Conservation (phyloP, 2,329 filamentous ascomycete species). For the Stagonosporopsis tanaceti region DNA sequence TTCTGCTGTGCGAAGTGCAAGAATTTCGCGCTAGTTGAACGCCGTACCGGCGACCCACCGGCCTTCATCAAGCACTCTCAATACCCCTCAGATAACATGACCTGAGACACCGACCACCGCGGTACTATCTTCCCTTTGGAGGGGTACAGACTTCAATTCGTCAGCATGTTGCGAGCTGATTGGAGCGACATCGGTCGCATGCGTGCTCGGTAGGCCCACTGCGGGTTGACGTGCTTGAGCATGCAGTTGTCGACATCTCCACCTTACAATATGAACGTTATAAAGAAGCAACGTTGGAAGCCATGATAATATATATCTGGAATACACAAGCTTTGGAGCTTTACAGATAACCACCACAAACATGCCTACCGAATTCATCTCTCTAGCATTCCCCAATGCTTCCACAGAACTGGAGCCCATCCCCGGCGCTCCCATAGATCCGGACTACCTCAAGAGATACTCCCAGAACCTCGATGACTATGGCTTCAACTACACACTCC, state of each 20-base stretch:
- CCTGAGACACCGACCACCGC: constrained; percentile 11
- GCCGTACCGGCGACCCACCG: constrained; percentile 10
- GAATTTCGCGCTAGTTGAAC: constrained; percentile 15
- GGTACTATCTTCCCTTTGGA: constrained; percentile 1
- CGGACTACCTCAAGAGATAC: constrained; percentile 65
- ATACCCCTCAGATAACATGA: constrained; percentile 2
- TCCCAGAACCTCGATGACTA: constrained; percentile 66
- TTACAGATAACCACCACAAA: background rate
- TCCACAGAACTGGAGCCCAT: constrained; percentile 65
- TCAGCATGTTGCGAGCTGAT: constrained; percentile 13
- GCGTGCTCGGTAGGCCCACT: constrained; percentile 15
- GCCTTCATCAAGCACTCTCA: background rate
- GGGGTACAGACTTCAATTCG: constrained; percentile 8
- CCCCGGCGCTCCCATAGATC: constrained; percentile 61
- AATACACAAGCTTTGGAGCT: background rate
- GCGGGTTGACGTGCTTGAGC: constrained; percentile 17
- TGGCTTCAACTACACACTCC: constrained; percentile 68
- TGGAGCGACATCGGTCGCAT: constrained; percentile 14
- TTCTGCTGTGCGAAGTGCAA: constrained; percentile 4
- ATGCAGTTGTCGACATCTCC: constrained; percentile 19
- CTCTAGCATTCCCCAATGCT: constrained; percentile 64
- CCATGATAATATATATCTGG: background rate
- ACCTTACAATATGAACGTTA: constrained; percentile 1
- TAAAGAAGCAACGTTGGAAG: constrained; percentile 9
- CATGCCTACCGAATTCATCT: constrained; percentile 62